Conservation (phyloP, 768 basidiomycete species). For the Thelephora ganbajun region DNA sequence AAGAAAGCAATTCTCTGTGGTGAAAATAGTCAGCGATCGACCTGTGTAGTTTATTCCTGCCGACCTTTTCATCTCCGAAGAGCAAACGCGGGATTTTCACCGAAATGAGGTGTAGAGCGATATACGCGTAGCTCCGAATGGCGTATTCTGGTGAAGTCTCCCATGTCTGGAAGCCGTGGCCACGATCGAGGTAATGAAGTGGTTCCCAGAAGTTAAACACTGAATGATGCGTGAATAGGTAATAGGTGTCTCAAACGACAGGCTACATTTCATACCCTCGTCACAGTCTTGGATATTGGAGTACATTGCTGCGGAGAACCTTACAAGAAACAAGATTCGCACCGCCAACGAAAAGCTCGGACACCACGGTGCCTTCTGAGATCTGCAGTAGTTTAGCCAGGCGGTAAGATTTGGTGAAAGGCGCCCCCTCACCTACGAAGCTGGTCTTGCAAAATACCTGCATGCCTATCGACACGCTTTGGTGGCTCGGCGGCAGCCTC, state of each 20-base stretch:
- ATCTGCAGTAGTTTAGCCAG: conserved; percentile 22
- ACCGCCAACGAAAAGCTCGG: conserved; percentile 79
- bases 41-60: conserved; percentile 6
- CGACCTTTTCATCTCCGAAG: conserved; percentile 61
- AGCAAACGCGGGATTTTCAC: conserved; percentile 39
- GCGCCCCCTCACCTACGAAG: conserved; percentile 42
- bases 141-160: conserved; percentile 84
- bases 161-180: conserved; percentile 95
- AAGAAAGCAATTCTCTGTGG: conserved; percentile 79
- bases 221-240: conserved; percentile 18
- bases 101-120: conserved; percentile 65
- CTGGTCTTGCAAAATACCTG: conserved; percentile 69
- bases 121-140: conserved; percentile 93
- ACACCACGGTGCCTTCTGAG: conserved; percentile 68
- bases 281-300: conserved; percentile 92
- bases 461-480: conserved; percentile 27
- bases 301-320: conserved; percentile 86
- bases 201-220: conserved; percentile 99
- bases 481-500: conserved; percentile 7
- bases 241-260: not conserved
- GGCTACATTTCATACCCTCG: conserved; percentile 50
- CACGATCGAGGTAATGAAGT: conserved; percentile 77
- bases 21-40: conserved; percentile 5
- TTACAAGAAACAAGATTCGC: conserved; percentile 67
- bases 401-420: conserved; percentile 1